Conservation (phyloP, 2,329 filamentous ascomycete species). For the Colletotrichum navitas region DNA sequence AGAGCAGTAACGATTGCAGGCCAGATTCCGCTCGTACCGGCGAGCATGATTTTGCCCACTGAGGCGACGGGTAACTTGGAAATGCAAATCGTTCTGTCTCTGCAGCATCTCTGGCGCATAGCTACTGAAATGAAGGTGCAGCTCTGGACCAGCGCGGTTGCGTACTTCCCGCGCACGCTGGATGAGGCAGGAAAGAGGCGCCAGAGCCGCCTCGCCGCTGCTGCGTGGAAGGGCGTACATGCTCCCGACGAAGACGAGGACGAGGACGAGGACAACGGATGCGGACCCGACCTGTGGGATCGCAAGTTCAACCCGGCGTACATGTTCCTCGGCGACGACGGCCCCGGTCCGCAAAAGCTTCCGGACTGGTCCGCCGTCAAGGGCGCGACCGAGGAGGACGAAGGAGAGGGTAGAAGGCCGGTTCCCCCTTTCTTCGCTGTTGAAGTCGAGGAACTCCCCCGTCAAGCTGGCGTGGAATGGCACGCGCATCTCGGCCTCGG, state of each 20-base stretch:
- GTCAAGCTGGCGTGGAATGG: conserved; percentile 85
- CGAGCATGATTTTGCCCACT: conserved; percentile 75
- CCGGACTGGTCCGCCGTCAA: conserved; percentile 65
- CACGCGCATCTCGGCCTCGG: conserved; percentile 74
- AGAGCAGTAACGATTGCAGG: conserved; percentile 79
- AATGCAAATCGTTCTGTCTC: conserved; percentile 75
- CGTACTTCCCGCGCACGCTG: conserved; percentile 70
- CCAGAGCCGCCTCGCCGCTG: conserved; percentile 58
- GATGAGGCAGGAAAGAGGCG: conserved; percentile 47
- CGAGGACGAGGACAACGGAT: conserved; percentile 57
- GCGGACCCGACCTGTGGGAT: conserved; percentile 77
- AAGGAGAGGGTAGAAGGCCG: conserved; percentile 43
- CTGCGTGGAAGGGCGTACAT: conserved; percentile 58
- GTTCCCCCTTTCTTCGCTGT: conserved; percentile 79
- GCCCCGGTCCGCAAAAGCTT: conserved; percentile 50
- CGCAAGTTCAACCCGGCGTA: conserved; percentile 68
- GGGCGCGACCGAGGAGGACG: conserved; percentile 49
- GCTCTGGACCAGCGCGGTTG: conserved; percentile 82
- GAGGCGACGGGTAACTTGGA: conserved; percentile 56
- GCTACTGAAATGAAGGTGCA: conserved; percentile 77
- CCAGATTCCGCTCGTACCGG: conserved; percentile 89
- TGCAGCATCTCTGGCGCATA: conserved; percentile 93
- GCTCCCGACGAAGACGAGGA: conserved; percentile 65
- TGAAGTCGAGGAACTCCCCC: conserved; percentile 82
- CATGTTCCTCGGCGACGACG: conserved; percentile 54